Conservation (phyloP, 2,329 filamentous ascomycete species). For the Stagonosporopsis chrysanthemi region DNA sequence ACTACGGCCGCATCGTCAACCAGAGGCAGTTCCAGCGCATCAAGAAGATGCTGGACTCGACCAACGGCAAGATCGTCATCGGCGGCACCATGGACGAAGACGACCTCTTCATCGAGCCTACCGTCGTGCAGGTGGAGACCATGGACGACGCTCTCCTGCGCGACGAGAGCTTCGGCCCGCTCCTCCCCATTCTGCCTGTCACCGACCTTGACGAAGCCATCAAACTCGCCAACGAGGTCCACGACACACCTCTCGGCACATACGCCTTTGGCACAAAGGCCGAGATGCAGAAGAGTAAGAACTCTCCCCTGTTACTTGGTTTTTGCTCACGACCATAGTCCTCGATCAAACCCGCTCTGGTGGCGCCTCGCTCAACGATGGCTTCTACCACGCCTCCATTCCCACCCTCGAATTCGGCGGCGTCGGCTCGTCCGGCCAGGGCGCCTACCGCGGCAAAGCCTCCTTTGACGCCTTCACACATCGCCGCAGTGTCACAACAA, state of each 20-base stretch:
- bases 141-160: slow-evolving; percentile 77
- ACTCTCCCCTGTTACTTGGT: no score
- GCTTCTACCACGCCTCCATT: slow-evolving; percentile 74
- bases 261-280: slow-evolving; percentile 84
- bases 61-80: slow-evolving; percentile 82
- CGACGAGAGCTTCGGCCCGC: slow-evolving; percentile 92
- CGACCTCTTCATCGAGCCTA: slow-evolving; percentile 87
- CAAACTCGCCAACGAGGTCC: slow-evolving; percentile 77
- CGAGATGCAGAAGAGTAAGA: slow-evolving; percentile 76
- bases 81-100: slow-evolving; percentile 84
- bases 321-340: slow-evolving; percentile 36
- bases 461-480: slow-evolving; percentile 74
- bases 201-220: slow-evolving; percentile 87
- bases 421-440: slow-evolving; percentile 79
- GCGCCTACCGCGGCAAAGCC: slow-evolving; percentile 79
- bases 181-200: slow-evolving; percentile 82
- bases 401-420: slow-evolving; percentile 81
- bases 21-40: slow-evolving; percentile 78
- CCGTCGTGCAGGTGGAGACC: slow-evolving; percentile 83
- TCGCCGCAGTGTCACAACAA: slow-evolving; percentile 65
- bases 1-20: slow-evolving; percentile 84
- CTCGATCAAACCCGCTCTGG: slow-evolving; percentile 59
- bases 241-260: slow-evolving; percentile 82
- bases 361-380: slow-evolving; percentile 61
- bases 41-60: slow-evolving; percentile 89